phyloP scores from a whole-genome alignment of 2,329 filamentous ascomycete genomes.

The Immersiporthe knoxdaviesiana region DNA sequence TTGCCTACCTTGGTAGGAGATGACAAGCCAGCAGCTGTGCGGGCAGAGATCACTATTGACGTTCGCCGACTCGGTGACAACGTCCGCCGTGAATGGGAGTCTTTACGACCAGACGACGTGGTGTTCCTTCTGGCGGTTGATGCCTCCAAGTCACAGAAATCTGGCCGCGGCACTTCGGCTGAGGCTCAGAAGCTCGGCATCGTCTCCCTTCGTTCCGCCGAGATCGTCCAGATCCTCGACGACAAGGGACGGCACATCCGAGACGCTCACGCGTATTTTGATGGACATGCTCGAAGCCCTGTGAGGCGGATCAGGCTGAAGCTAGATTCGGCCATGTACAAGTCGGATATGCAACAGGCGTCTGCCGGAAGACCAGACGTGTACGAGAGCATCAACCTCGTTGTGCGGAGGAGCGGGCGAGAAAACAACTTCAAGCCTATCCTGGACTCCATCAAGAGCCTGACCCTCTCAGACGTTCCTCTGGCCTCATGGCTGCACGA shows the following conservation, averaged over 20 bases:
- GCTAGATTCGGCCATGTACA: conserved; percentile 78
- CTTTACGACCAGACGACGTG: conserved; percentile 81
- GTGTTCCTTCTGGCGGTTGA: conserved; percentile 84
- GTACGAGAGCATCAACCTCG: conserved; percentile 82
- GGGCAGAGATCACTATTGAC: conserved; percentile 84
- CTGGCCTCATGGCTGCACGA: conserved; percentile 93
- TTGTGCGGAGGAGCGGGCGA: conserved; percentile 79
- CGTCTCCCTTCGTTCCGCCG: conserved; percentile 74
- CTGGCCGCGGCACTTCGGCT: conserved; percentile 54
- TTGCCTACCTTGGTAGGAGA: conserved; percentile 83
- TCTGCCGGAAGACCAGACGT: conserved; percentile 73
- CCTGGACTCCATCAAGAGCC: conserved; percentile 84
- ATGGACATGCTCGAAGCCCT: conserved; percentile 64
- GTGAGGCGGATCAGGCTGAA: conserved; percentile 76
- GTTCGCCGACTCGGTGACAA: conserved; percentile 77
- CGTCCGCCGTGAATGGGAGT: conserved; percentile 86
- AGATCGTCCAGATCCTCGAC: conserved; percentile 84
- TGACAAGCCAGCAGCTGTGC: conserved; percentile 78
- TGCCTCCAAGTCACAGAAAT: conserved; percentile 55
- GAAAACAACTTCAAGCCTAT: conserved; percentile 98
- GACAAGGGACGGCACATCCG: conserved; percentile 77
- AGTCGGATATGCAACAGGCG: conserved; percentile 70
- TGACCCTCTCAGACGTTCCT: conserved; percentile 83
- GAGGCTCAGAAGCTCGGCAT: conserved; percentile 68
- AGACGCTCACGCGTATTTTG: conserved; percentile 63